phyloP scores from a whole-genome alignment of 495 filamentous ascomycete genomes.

The Penicillium coprophilum region DNA sequence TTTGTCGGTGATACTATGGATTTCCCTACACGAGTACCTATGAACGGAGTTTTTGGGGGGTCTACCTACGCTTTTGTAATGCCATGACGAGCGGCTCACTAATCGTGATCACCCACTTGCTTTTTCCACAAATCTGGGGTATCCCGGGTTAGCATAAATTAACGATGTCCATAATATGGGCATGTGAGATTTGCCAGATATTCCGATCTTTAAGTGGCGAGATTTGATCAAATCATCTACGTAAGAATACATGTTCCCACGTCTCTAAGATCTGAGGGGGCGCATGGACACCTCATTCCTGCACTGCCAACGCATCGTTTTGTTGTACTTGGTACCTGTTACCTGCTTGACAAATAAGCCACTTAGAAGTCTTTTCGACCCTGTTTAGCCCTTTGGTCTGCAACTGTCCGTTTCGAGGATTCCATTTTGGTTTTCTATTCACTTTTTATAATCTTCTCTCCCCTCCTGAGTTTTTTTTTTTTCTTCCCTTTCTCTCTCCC shows the following conservation, averaged over 20 bases:
- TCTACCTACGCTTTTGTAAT: conserved; percentile 4
- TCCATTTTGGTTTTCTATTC: conserved; percentile 6
- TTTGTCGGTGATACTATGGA: conserved; percentile 35
- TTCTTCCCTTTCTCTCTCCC: not conserved
- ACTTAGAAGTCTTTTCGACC: not conserved
- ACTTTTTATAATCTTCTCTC: not conserved
- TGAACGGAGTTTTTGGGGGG: conserved; percentile 5
- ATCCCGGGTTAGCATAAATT: conserved; percentile 9
- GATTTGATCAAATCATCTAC: not conserved
- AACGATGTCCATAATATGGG: conserved; percentile 1
- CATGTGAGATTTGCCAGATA: conserved; percentile 9
- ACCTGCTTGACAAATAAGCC: no score
- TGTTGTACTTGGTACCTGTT: conserved; percentile 12
- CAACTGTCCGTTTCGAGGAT: conserved; percentile 27
- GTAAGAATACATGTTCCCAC: not conserved
- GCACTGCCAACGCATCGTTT: conserved; percentile 28
- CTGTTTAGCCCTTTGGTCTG: conserved; percentile 4
- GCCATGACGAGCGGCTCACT: conserved; percentile 10
- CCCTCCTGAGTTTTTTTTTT: not conserved
- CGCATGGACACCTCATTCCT: conserved; percentile 32
- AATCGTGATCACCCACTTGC: not conserved
- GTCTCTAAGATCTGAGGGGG: conserved; percentile 15
- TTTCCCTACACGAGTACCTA: conserved; percentile 2
- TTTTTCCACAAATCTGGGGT: conserved; percentile 1
- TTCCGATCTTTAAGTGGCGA: not conserved